Percentiles rank a stretch among this genome's conserved stretches.
These are phyloP conservation scores for Nigrospora sphaerica DNA, from an alignment of 2,329 filamentous ascomycete genomes.

Conservation along the genomic window DNA sequence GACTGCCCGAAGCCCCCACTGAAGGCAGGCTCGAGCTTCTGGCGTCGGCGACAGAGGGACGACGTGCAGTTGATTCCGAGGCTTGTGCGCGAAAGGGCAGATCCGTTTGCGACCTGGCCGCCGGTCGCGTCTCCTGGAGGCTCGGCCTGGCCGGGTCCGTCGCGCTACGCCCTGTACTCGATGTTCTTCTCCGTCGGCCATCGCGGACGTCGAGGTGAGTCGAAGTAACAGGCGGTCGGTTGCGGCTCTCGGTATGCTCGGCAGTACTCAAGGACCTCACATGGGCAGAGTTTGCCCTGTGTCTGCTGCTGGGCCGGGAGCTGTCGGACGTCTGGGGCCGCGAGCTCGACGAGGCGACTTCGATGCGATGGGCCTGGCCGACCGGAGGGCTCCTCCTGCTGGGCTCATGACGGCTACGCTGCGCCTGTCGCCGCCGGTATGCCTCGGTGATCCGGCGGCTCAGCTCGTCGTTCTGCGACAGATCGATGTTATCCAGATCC, in stretches of 20 bases:
- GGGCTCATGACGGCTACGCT: conserved; percentile 44
- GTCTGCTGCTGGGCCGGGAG: conserved; percentile 17
- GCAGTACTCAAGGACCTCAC: conserved; percentile 29
- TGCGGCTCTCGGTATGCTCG: conserved; percentile 38
- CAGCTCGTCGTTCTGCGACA: conserved; percentile 79
- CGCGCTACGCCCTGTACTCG: conserved; percentile 47
- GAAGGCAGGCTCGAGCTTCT: conserved; percentile 31
- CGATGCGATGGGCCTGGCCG: conserved; percentile 28
- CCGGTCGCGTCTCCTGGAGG: conserved; percentile 37
- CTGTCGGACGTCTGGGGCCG: conserved; percentile 15
- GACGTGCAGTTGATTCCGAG: conserved; percentile 26
- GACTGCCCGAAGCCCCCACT: conserved; percentile 10
- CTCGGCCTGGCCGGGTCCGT: conserved; percentile 39
- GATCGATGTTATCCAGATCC: conserved; percentile 79
- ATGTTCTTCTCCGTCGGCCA: conserved; percentile 40
- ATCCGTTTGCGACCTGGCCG: conserved; percentile 60
- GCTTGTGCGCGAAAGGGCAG: conserved; percentile 38
- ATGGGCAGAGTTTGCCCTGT: conserved; percentile 21
- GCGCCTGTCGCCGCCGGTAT: conserved; percentile 69
- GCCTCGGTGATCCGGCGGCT: conserved; percentile 87
- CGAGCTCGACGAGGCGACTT: conserved; percentile 15
- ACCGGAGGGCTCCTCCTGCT: conserved; percentile 35
- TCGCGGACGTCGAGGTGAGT: conserved; percentile 40
- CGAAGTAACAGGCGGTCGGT: conserved; percentile 42
- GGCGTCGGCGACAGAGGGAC: conserved; percentile 33